Evolutionary conservation across 1,139 yeast species (phyloP), one percentile per base, ranked within the genome.

Genomic region (Pichia sp.): DNA sequence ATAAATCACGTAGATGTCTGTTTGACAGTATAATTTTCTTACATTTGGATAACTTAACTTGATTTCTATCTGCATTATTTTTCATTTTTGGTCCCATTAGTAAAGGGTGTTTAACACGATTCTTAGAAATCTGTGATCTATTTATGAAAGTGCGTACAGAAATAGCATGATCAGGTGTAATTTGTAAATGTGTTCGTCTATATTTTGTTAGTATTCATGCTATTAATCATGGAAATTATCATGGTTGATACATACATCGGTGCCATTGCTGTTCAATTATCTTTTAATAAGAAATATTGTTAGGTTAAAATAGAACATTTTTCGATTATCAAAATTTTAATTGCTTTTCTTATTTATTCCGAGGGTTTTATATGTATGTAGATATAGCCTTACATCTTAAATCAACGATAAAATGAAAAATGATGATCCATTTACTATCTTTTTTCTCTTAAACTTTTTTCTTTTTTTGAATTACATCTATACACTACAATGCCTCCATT

Each of bases 81-180:
- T 34, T 46, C 46, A 23, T 34, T 29, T 38, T 29, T 12, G 47
- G 43, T 24, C 48, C 40, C 49, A 49, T 41, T 20, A 47, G 32
- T 7, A 47, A 20, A 23, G 51, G 49, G 32, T 45, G 46, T 25
- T 48, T 48, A 7, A 51, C 40, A 22, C 54, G 53, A 41, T 56
- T 56, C 39, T 56, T 58, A 30, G 57, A 49, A 1, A 62, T 54
- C 38, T 62, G 62, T 29, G 52, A 51, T 20, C 59, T 42, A 40
- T 62, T 62, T 20, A 63, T 48, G 36, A 60, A 60, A 1, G 63
- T 58, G 16, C 66, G 50, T 3, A 60, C 48, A 3, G 64, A 58
- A 3, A 64, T 32, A 7, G 53, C 60, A 39, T 45, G 48, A 1
- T 44, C 27, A 7, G 48, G 40, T 0, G 56, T 51, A 7, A 60